These are phyloP conservation scores for Cladosporium velox DNA, from an alignment of 2,329 filamentous ascomycete species.

Conservation along the genomic window DNA sequence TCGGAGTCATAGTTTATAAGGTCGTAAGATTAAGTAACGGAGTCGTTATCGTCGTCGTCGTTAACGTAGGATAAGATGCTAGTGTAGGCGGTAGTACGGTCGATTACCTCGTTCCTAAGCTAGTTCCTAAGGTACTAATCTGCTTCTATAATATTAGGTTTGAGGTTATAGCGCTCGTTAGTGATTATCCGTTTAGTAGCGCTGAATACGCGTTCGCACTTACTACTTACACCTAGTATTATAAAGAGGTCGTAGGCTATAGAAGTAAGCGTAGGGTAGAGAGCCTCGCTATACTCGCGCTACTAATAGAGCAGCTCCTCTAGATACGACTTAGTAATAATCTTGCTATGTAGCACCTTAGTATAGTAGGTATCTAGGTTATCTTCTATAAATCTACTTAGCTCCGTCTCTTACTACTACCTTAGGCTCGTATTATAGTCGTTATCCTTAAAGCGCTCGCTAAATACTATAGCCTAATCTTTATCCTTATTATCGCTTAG, in stretches of 20 bases:
- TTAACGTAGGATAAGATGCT: no score
- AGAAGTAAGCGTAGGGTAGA: neutral
- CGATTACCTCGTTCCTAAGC: neutral
- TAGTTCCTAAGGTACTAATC: neutral
- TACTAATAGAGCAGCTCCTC: neutral
- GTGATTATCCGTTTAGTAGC: neutral
- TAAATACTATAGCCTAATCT: no score
- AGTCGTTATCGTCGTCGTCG: no score
- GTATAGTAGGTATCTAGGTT: no score
- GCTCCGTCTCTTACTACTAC: no score
- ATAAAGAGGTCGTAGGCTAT: neutral
- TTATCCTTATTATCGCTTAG: no score
- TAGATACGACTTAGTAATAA: neutral
- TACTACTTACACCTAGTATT: neutral
- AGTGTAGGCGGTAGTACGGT: no score
- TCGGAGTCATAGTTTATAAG: no score
- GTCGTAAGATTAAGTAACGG: no score
- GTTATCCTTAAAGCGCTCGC: no score
- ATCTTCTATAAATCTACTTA: no score
- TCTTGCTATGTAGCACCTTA: neutral
- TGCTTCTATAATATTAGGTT: neutral
- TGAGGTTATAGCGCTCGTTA: neutral
- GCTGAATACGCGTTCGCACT: neutral
- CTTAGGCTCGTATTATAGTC: no score
- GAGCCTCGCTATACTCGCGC: neutral